Evolutionary conservation across 352 stramenopile genomes (phyloP).

Genomic region (Halophytophthora batemanensis): DNA sequence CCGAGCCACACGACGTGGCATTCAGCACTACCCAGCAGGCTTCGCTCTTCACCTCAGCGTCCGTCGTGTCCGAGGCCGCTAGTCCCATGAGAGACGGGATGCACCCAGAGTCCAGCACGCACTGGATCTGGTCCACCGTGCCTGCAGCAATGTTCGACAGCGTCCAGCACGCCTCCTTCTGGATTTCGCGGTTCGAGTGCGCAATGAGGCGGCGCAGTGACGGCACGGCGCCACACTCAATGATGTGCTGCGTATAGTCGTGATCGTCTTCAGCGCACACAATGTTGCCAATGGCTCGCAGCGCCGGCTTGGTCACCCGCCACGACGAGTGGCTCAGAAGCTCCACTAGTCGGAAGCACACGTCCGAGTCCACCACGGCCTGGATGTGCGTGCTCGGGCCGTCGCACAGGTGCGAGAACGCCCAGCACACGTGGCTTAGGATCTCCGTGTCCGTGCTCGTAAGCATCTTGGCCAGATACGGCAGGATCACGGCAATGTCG

Average conservation of each 20-base stretch:
- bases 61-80: conserved; percentile 88
- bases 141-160: conserved; percentile 98
- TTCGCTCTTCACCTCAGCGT: conserved; percentile 97
- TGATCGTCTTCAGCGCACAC: conserved; percentile 96
- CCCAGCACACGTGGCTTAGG: conserved; percentile 94
- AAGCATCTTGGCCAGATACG: conserved; percentile 89
- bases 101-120: conserved; percentile 95
- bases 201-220: conserved; percentile 92
- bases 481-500: conserved; percentile 87
- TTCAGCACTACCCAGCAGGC: conserved; percentile 99
- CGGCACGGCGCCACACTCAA: conserved; percentile 95
- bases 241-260: conserved; percentile 93
- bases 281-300: conserved; percentile 98
- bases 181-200: conserved; percentile 96
- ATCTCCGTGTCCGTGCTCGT: conserved; percentile 94
- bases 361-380: conserved; percentile 89
- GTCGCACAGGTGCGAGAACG: conserved; percentile 97
- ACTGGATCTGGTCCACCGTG: conserved; percentile 97
- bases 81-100: conserved; percentile 94
- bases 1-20: conserved; percentile 96
- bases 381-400: conserved; percentile 96
- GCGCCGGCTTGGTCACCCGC: conserved; percentile 95
- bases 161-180: conserved; percentile 97
- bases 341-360: conserved; percentile 92
- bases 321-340: conserved; percentile 92